Percentiles rank a stretch among this genome's conserved stretches.
Evolutionary conservation across 352 stramenopile species (phyloP).

Genomic region (Phytophthora cryptogea): DNA sequence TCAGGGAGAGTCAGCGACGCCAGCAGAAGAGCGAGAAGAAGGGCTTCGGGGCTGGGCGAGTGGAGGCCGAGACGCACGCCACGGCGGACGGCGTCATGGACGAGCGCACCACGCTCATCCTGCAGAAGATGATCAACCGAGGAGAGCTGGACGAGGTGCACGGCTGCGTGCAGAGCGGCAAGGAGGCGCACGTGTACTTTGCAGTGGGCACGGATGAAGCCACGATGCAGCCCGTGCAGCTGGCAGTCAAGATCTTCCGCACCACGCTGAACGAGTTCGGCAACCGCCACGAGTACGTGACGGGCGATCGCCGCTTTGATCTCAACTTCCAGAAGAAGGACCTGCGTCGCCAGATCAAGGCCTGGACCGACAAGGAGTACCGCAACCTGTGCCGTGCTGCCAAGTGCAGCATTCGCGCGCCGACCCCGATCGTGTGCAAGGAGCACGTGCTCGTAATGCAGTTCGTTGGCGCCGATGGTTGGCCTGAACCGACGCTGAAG

Average conservation of each 20-base stretch:
- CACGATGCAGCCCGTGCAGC: conserved; percentile 42
- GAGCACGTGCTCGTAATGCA: conserved; percentile 78
- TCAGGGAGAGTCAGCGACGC: conserved; percentile 56
- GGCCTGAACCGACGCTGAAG: conserved; percentile 70
- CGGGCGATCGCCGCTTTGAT: conserved; percentile 78
- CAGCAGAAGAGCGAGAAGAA: conserved; percentile 67
- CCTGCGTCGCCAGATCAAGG: conserved; percentile 65
- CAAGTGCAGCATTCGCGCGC: conserved; percentile 52
- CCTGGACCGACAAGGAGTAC: conserved; percentile 80
- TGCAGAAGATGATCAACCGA: conserved; percentile 78
- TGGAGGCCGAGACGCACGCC: conserved; percentile 54
- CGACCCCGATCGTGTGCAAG: conserved; percentile 51
- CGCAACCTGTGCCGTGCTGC: conserved; percentile 60
- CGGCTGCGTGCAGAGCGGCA: conserved; percentile 78
- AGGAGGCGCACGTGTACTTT: conserved; percentile 85
- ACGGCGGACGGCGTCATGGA: conserved; percentile 83
- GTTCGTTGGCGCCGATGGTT: conserved; percentile 63
- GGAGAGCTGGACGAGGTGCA: conserved; percentile 74
- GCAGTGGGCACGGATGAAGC: conserved; percentile 57
- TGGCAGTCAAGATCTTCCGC: conserved; percentile 84
- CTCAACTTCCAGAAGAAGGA: conserved; percentile 78
- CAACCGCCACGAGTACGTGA: conserved; percentile 86
- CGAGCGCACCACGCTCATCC: conserved; percentile 64
- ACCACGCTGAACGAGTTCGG: conserved; percentile 84
- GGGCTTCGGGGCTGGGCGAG: conserved; percentile 45